These are phyloP conservation scores for Mikania micrantha DNA, from an alignment of 129 eudicot genomes.

Conservation along the genomic window DNA sequence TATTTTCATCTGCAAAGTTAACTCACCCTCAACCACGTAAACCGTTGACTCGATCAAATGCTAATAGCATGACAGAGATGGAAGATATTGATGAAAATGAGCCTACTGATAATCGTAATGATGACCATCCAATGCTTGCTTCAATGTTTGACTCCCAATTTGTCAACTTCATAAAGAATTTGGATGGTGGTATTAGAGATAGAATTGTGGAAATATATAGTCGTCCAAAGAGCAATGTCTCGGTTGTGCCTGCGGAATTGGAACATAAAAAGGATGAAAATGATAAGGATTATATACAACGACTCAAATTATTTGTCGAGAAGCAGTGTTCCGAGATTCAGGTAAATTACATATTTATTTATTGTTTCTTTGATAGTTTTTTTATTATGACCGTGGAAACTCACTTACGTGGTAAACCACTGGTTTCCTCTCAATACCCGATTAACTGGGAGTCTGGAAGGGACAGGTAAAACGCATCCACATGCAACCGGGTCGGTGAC, in stretches of 20 bases:
- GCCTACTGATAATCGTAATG: conserved; percentile 36
- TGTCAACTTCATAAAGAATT: conserved; percentile 42
- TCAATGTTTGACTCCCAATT: conserved; percentile 64
- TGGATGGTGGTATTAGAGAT: conserved; percentile 66
- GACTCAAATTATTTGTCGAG: conserved; percentile 66
- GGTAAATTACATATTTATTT: conserved; percentile 35
- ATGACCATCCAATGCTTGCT: conserved; percentile 71
- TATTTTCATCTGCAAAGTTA: conserved; percentile 59
- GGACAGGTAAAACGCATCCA: too few species aligned
- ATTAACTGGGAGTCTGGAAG: too few species aligned
- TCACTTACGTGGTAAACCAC: too few species aligned
- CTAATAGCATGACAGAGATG: conserved; percentile 85
- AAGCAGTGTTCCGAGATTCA: conserved; percentile 90
- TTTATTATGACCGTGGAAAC: too few species aligned
- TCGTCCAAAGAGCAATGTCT: conserved; percentile 74
- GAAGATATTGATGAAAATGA: conserved; percentile 62
- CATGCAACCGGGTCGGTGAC: too few species aligned
- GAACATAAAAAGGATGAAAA: conserved; percentile 68
- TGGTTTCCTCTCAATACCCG: too few species aligned
- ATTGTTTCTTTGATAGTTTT: neutral
- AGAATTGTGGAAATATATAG: conserved; percentile 67
- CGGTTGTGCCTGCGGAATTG: conserved; percentile 85
- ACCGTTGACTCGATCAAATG: conserved; percentile 66
- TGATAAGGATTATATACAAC: conserved; percentile 60
- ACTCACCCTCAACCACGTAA: conserved; percentile 43